Evolutionary conservation across 345 rosid genomes (phyloP).

Genomic region (Boechera divaricarpa): DNA sequence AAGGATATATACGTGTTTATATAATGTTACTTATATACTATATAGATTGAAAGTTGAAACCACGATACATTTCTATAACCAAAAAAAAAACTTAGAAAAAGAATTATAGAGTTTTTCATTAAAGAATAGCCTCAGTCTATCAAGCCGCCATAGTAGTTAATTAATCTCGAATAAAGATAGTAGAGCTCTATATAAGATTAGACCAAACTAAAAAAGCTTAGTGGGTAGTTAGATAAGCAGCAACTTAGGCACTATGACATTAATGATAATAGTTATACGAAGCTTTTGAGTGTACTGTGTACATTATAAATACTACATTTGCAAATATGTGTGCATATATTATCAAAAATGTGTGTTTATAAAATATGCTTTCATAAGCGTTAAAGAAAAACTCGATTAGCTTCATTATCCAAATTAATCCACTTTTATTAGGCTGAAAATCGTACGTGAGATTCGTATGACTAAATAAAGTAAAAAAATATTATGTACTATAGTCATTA

Average conservation of each 20-base stretch:
- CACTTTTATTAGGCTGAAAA: slow-evolving; percentile 5
- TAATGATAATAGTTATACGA: slow-evolving; percentile 14
- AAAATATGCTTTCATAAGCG: neutral
- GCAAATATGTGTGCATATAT: neutral
- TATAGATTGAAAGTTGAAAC: slow-evolving; percentile 13
- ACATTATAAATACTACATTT: neutral
- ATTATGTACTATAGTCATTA: neutral
- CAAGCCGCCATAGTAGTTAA: slow-evolving; percentile 38
- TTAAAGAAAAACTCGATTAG: neutral
- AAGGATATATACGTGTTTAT: slow-evolving; percentile 19
- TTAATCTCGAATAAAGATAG: slow-evolving; percentile 2
- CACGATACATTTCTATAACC: slow-evolving; percentile 8
- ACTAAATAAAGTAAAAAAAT: neutral
- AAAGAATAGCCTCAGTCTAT: slow-evolving; percentile 24
- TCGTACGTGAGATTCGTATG: neutral
- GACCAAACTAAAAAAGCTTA: slow-evolving; percentile 17
- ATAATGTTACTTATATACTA: slow-evolving; percentile 18
- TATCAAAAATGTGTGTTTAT: neutral
- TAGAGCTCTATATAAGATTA: slow-evolving; percentile 28
- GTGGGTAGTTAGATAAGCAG: slow-evolving; percentile 44
- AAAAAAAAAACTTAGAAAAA: neutral
- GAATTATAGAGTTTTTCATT: slow-evolving; percentile 25
- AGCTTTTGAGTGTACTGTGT: slow-evolving; percentile 5
- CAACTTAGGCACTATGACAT: slow-evolving; percentile 36
- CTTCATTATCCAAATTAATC: neutral